Evolutionary conservation across 2,329 filamentous ascomycete species (phyloP), one percentile per base, ranked within the genome.

Genomic region (Trichoderma endophyticum): DNA sequence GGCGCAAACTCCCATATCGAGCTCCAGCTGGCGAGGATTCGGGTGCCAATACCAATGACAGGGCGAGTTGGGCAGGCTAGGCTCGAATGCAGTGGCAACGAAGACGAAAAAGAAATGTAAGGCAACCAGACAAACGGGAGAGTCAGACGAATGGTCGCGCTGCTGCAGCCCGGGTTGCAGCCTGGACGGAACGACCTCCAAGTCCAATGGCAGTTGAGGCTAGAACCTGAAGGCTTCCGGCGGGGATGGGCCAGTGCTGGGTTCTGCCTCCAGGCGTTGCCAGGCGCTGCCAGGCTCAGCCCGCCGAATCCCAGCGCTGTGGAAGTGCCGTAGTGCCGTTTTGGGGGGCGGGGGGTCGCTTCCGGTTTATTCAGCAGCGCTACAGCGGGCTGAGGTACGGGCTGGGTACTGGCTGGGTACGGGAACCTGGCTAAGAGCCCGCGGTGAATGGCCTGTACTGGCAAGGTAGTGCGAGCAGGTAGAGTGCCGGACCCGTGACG

Each of bases 1-100:
- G 51, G 61, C 69, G 36, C 69, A 39, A 59, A 51, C 51, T 71
- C 61, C 69, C 69, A 71, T 71, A 60, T 66, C 69, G 69, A 65
- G 69, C 60, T 65, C 51, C 26, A 28, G 57, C 61, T 43, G 61
- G 14, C 3, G 14, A 18, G 66, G 65, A 39, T 60, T 51, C 18
- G 32, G 54, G 57, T 36, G 57, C 30, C 66, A 54, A 70, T 62
- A 36, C 66, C 66, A 61, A 62, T 62, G 4, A 39, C 66, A 51
- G 43, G 57, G 54, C 39, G 28, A 51, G 65, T 43, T 32, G 54
- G 56, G 56, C 30, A 39, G 24, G 14, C 51, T 21, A 28, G 56
- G 14, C 26, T 32, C 18, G 43, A 18, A 28, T 30, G n/a, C 12
- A 54, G 39, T 61, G 18, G 48, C 30, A 18, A 70, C 32, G 30